These are phyloP conservation scores for Wickerhamiella azymoides DNA, from an alignment of 805 yeast species.

Conservation along the genomic window DNA sequence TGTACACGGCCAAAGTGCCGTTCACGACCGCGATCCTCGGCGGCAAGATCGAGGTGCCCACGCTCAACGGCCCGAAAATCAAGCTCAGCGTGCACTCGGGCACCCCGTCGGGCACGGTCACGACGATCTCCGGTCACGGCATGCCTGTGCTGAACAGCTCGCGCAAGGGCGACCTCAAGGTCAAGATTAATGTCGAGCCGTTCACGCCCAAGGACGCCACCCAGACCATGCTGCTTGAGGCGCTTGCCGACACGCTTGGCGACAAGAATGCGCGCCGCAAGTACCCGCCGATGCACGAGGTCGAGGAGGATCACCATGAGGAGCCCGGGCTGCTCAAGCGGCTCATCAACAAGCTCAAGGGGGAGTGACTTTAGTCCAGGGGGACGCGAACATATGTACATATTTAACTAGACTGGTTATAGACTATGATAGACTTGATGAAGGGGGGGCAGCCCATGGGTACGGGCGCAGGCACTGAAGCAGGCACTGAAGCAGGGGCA, in stretches of 20 bases:
- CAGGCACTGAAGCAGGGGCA: constrained; percentile 9
- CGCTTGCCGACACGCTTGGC: constrained; percentile 79
- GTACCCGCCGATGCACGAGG: constrained; percentile 25
- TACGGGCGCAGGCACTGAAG: background rate
- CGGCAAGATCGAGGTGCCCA: constrained; percentile 81
- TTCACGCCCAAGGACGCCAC: constrained; percentile 67
- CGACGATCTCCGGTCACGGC: constrained; percentile 76
- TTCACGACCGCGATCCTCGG: constrained; percentile 97
- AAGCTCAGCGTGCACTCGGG: constrained; percentile 75
- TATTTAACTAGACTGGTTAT: background rate
- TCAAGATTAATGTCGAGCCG: constrained; percentile 56
- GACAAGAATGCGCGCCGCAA: constrained; percentile 68
- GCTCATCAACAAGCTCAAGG: constrained; percentile 23
- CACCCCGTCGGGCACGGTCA: constrained; percentile 58
- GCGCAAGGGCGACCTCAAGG: constrained; percentile 68
- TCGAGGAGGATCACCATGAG: constrained; percentile 14
- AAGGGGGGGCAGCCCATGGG: no score
- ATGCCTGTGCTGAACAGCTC: constrained; percentile 50
- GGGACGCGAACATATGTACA: background rate
- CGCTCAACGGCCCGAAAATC: constrained; percentile 55
- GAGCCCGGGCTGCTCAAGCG: constrained; percentile 25
- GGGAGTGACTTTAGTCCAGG: constrained; percentile 1
- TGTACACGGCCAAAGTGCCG: constrained; percentile 54
- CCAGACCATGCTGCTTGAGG: constrained; percentile 81
- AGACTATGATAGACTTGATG: no score